phyloP scores from a whole-genome alignment of 2,329 filamentous ascomycete genomes.

The Penicillium italicum region DNA sequence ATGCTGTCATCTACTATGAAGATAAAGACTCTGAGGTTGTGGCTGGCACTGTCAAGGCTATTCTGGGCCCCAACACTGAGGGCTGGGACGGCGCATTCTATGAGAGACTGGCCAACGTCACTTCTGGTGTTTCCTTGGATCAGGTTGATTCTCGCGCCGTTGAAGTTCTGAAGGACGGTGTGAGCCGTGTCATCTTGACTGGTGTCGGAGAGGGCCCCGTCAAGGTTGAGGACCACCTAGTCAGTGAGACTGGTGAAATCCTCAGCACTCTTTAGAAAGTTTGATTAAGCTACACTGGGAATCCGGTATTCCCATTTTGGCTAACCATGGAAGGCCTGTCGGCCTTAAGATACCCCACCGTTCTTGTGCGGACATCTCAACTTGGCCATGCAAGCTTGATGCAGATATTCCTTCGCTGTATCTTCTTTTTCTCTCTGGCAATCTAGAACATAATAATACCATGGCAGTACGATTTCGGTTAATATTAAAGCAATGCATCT shows the following conservation, averaged over 20 bases:
- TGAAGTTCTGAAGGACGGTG: conserved; percentile 67
- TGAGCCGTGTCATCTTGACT: conserved; percentile 87
- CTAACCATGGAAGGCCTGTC: background rate
- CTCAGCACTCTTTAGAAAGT: conserved; percentile 23
- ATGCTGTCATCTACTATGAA: conserved; percentile 93
- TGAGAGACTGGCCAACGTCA: conserved; percentile 50
- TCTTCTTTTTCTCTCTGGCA: conserved; percentile 9
- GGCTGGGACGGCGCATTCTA: conserved; percentile 57
- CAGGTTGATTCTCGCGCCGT: conserved; percentile 55
- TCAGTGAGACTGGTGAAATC: conserved; percentile 62
- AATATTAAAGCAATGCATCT: background rate
- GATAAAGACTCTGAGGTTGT: conserved; percentile 71
- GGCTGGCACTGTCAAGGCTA: conserved; percentile 71
- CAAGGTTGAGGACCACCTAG: conserved; percentile 72
- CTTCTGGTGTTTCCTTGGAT: conserved; percentile 57
- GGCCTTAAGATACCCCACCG: conserved; percentile 23
- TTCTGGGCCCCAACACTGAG: conserved; percentile 62
- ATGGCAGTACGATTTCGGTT: background rate
- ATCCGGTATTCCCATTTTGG: conserved; percentile 12
- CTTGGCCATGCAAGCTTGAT: conserved; percentile 14
- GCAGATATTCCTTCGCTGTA: conserved; percentile 15
- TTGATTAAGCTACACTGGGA: conserved; percentile 2
- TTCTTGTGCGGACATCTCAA: conserved; percentile 12
- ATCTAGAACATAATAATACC: conserved; percentile 17
- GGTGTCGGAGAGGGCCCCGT: conserved; percentile 85